A percentile compares a stretch with the other conserved stretches of the same genome.
Evolutionary conservation across 495 filamentous ascomycete genomes (phyloP).

Genomic region (Pseudomonodictys pantanalensis): DNA sequence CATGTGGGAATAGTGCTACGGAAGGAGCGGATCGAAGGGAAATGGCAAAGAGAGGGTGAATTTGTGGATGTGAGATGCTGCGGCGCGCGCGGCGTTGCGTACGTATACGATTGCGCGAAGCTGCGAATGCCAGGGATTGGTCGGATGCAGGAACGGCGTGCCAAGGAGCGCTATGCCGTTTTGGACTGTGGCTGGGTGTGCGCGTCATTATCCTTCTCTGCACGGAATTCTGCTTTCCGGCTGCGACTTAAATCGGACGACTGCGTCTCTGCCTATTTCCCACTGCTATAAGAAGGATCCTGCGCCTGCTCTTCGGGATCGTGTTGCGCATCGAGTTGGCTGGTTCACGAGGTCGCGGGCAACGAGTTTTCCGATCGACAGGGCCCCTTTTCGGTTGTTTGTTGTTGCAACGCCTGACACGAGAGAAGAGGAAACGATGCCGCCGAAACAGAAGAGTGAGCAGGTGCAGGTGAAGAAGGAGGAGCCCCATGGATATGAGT

Average conservation of each 20-base stretch:
- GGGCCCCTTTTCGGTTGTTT: too few relatives aligned
- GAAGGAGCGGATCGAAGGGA: background rate
- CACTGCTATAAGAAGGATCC: background rate
- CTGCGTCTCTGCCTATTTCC: background rate
- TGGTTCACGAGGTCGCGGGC: too few relatives aligned
- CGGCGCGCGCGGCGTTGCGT: too few relatives aligned
- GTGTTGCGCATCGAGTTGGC: background rate
- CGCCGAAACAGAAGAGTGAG: conserved; percentile 27
- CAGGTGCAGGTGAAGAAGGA: conserved; percentile 7
- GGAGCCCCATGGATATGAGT: conserved; percentile 64
- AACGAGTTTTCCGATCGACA: too few relatives aligned
- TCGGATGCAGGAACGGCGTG: too few relatives aligned
- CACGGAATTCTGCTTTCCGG: conserved; percentile 1
- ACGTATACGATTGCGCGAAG: too few relatives aligned
- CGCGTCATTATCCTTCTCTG: conserved; percentile 3
- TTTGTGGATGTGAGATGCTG: too few relatives aligned
- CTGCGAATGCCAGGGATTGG: too few relatives aligned
- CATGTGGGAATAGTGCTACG: conserved; percentile 6
- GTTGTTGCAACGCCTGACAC: background rate
- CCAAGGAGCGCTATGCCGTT: background rate
- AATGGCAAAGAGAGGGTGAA: background rate
- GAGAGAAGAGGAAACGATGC: conserved; percentile 3
- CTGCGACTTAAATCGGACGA: conserved; percentile 2
- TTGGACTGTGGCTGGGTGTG: background rate
- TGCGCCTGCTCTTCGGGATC: background rate